Evolutionary conservation across 75 land plant genomes (phyloP), one percentile per base, ranked within the genome.

Genomic region (Gnetum montanum): DNA sequence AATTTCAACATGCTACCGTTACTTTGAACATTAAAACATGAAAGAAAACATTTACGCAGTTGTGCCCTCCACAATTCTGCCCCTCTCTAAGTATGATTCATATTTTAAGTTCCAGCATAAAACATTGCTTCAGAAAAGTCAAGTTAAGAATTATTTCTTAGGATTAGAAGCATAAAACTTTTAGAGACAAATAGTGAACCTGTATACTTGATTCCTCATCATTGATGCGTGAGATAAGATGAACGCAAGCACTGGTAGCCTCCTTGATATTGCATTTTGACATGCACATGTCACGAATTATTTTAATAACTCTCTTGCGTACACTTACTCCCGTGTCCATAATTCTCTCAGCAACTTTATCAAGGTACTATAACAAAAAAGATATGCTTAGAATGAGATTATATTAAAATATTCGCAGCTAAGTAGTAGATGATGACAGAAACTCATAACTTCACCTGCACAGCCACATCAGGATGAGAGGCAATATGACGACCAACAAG

Each of bases 261-360:
- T 81, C 84, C 24, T 83, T 37, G 60, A 95, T 90, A 40, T 82
- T 78, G 30, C 74, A 46, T 47, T 83, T 86, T 1, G 92, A 90
- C 46, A 70, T 72, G 64, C 92, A 95, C 68, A 95, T 74, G 34
- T 95, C 99, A n/a, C 89, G 63, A 38, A 95, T 83, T 26, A 95
- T 95, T 65, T 73, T 95, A 43, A 95, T 91, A 4, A 95, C 99
- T 8, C 97, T 76, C 70, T 95, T 95, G 3, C 99, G 78, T 4
- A 95, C 99, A 75, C 99, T 95, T 12, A 95, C 88, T 68, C 99
- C 99, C 43, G 92, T 95, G 69, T 95, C 99, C 78, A 90, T 95
- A 46, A 86, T 81, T 52, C 99, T 72, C 59, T 95, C 99, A 10
- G 93, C 82, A n/a, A 95, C 84, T 65, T 89, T 90, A 57, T 81